Evolutionary conservation across 108 stramenopile genomes (phyloP).

Genomic region (Bacterosira constricta): DNA sequence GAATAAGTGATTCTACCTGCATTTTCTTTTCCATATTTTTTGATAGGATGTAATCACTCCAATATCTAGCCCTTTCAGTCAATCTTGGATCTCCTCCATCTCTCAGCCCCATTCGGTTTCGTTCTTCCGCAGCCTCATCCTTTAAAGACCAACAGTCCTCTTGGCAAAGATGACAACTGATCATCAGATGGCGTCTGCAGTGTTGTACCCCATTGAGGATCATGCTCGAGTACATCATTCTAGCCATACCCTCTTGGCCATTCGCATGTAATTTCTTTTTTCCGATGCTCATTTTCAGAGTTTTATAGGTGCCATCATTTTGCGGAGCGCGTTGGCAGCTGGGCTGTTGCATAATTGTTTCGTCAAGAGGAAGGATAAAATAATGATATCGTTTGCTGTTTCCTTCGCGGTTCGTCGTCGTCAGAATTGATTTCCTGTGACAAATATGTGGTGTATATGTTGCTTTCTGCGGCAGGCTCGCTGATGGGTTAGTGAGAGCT

Average conservation of each 20-base stretch:
- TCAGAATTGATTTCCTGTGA: no score
- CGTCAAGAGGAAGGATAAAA: no score
- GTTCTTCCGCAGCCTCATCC: background rate
- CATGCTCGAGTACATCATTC: background rate
- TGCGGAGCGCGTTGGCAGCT: background rate
- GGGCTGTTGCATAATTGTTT: no score
- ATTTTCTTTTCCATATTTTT: no score
- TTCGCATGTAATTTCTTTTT: background rate
- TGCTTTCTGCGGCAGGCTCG: no score
- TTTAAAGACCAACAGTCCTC: background rate
- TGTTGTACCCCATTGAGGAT: background rate
- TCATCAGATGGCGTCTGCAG: constrained; percentile 8
- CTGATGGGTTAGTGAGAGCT: no score
- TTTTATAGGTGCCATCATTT: background rate
- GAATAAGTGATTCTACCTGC: no score
- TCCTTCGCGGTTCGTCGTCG: no score
- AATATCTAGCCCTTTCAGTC: background rate
- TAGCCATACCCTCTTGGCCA: background rate
- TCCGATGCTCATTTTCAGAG: constrained; percentile 14
- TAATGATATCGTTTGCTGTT: no score
- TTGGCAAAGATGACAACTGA: constrained; percentile 5
- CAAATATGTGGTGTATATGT: no score
- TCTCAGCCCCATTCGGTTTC: background rate
- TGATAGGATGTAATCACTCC: no score
- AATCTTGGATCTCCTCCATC: background rate